Base-by-base conservation (phyloP, 208 protist genomes). In the Acanthamoeba divionensis region DNA sequence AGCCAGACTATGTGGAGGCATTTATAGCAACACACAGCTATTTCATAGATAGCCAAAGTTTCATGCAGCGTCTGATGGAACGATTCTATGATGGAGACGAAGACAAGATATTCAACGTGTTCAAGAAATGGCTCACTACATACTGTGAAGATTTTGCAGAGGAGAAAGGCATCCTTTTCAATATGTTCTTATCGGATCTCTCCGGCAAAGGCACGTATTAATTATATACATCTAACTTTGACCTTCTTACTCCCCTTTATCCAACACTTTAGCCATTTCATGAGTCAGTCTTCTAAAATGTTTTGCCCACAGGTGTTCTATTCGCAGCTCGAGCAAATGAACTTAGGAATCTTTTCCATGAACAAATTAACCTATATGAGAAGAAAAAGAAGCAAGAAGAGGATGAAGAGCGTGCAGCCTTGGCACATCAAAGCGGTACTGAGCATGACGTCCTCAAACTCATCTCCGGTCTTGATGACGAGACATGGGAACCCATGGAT, bases 11-110 rank as follows among this genome's bases (percentile, higher is more conserved):
- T 36, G 80, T 89, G 24, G 80, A 89, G 24, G 73, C 80, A 57
- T 89, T 89, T n/a, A 55, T 89, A 3, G 29, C 80, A 26, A 89
- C 80, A 3, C 80, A 89, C 12, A 89, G 52, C 80, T 89, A 89
- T 31, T 89, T 89, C 60, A 89, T 89, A 13, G 80, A 89, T n/a
- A 63, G 45, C 8, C 80, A 89, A 29, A 67, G 54, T 2, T 85
- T 85, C 75, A 85, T 85, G 75, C 60, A 47, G 47, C 26, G 80
- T 57, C 38, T 89, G 38, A 89, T 89, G 80, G 80, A 29, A 26
- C 80, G 80, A 24, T 89, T 89, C 80, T 89, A 89, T 29, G 80
- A 87, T 26, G 62, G 60, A 18, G 80, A 73, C 24, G 62, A 89
- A 44, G 24, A 41, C 36, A 41, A 41, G 36, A 41, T 41, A 41